These are phyloP conservation scores for Tubosaeta brunneosetosa DNA, from an alignment of 768 basidiomycete genomes.

Conservation along the genomic window DNA sequence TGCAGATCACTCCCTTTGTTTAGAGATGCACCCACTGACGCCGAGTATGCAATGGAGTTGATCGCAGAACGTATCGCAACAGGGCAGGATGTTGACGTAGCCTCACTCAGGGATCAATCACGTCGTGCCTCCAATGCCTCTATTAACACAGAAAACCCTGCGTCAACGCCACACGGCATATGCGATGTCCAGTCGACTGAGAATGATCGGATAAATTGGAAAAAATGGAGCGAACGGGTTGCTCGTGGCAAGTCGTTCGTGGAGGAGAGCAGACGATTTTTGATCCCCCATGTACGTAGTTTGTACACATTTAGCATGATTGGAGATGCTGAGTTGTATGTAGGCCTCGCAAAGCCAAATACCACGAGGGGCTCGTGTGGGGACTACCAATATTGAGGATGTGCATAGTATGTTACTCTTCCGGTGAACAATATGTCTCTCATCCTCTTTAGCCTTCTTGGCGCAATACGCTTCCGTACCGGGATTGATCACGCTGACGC, in stretches of 20 bases:
- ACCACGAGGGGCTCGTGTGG: conserved; percentile 2
- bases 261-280: conserved; percentile 38
- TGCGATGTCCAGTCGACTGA: conserved; percentile 2
- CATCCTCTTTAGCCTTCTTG: conserved; percentile 45
- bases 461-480: conserved; percentile 52
- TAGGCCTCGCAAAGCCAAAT: conserved; percentile 9
- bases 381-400: conserved; percentile 14
- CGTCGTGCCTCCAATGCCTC: conserved; percentile 14
- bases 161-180: not conserved
- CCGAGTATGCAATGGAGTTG: conserved; percentile 66
- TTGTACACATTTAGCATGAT: conserved; percentile 10
- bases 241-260: conserved; percentile 43
- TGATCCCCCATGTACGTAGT: conserved; percentile 34
- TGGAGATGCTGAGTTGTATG: not conserved
- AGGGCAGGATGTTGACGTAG: conserved; percentile 46
- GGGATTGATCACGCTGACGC: conserved; percentile 57
- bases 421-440: not conserved
- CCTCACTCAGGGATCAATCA: conserved; percentile 18
- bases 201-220: conserved; percentile 42
- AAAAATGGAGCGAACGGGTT: conserved; percentile 50
- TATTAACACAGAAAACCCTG: conserved; percentile 5
- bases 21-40: conserved; percentile 56
- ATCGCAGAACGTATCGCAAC: conserved; percentile 56
- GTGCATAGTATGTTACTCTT: conserved; percentile 31
- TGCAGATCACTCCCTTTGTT: conserved; percentile 46